phyloP scores from a whole-genome alignment of 148 eudicot genomes.

The Nepenthes mirabilis region DNA sequence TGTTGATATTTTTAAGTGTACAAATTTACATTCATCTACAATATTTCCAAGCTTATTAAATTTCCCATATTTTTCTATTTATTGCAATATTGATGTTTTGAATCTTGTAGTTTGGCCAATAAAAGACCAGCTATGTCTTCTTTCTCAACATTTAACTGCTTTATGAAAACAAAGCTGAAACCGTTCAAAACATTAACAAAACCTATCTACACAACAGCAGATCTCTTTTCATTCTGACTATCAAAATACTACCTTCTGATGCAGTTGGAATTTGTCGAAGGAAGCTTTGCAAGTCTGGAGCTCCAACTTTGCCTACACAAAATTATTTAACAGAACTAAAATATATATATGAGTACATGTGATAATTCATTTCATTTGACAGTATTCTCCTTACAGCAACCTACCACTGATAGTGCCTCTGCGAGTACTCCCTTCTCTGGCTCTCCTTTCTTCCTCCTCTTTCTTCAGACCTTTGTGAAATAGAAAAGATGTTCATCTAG shows the following conservation, averaged over 20 bases:
- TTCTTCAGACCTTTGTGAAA: conserved; percentile 54
- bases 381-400: conserved; percentile 9
- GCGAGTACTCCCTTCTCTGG: conserved; percentile 20
- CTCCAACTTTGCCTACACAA: conserved; percentile 57
- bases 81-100: too few relatives aligned
- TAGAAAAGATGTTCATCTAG: neutral
- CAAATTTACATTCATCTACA: too few relatives aligned
- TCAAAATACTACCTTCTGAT: conserved; percentile 43
- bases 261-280: conserved; percentile 48
- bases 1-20: too few relatives aligned
- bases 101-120: too few relatives aligned
- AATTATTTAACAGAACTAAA: neutral
- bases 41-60: too few relatives aligned
- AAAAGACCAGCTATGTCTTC: too few relatives aligned
- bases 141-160: too few relatives aligned
- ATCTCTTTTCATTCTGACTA: too few relatives aligned
- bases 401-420: conserved; percentile 33
- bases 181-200: too few relatives aligned
- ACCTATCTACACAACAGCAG: too few relatives aligned
- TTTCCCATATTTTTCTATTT: too few relatives aligned
- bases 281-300: conserved; percentile 78
- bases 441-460: conserved; percentile 85
- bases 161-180: too few relatives aligned
- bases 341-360: conserved; percentile 4
- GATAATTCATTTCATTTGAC: conserved; percentile 7